Percentiles rank a stretch among this genome's conserved stretches.
These are phyloP conservation scores for Saturnispora besseyi DNA, from an alignment of 805 yeast genomes.

Conservation along the genomic window DNA sequence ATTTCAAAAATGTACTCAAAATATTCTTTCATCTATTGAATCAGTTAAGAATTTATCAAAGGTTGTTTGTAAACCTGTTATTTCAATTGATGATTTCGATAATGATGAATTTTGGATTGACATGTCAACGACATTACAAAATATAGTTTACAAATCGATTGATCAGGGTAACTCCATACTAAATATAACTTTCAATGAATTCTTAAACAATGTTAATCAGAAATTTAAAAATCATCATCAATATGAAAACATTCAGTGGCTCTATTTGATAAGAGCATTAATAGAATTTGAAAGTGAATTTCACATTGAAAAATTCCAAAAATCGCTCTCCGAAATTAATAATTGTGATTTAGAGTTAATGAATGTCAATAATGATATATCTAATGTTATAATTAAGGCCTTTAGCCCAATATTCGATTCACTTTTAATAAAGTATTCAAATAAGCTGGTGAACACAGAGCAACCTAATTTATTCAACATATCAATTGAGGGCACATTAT, in stretches of 20 bases:
- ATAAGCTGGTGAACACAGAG: not conserved
- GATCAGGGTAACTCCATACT: conserved; percentile 10
- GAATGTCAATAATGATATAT: conserved; percentile 5
- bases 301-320: conserved; percentile 13
- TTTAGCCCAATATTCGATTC: conserved; percentile 11
- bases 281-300: conserved; percentile 19
- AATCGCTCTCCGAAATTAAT: conserved; percentile 3
- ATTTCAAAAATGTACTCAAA: conserved; percentile 12
- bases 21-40: conserved; percentile 15
- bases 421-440: conserved; percentile 9
- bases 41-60: conserved; percentile 16
- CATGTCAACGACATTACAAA: conserved; percentile 10
- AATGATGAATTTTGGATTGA: conserved; percentile 26
- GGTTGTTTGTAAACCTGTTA: conserved; percentile 22
- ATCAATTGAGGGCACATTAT: conserved; percentile 19
- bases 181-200: conserved; percentile 14
- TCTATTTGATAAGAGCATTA: conserved; percentile 22
- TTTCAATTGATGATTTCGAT: conserved; percentile 31
- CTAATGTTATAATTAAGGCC: conserved; percentile 10
- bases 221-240: not conserved
- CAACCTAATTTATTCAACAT: conserved; percentile 16
- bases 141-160: conserved; percentile 15
- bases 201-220: conserved; percentile 12
- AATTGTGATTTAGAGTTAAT: not conserved
- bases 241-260: conserved; percentile 14